Conservation (phyloP, 371 early-diverging fungal genomes). For the Parasitella parasitica region DNA sequence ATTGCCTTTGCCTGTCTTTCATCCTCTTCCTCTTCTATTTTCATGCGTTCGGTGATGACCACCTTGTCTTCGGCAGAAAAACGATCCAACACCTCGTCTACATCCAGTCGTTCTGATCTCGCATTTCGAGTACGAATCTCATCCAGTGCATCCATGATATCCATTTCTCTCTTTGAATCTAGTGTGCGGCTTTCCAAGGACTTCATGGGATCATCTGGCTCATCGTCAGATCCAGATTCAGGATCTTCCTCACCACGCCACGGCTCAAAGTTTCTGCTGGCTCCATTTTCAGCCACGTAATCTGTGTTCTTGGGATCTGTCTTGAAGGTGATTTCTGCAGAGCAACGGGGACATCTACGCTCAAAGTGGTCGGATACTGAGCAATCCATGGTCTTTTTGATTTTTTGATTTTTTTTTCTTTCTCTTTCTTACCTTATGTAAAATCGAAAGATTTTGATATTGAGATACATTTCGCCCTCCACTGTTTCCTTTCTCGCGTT, state of each 20-base stretch:
- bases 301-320: conserved; percentile 97
- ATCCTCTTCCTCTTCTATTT: conserved; percentile 68
- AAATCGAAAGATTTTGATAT: conserved; percentile 91
- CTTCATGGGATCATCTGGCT: conserved; percentile 92
- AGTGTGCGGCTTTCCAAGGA: conserved; percentile 91
- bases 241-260: conserved; percentile 85
- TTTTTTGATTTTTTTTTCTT: too few species aligned
- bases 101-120: conserved; percentile 71
- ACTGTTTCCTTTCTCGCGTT: conserved; percentile 94
- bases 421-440: conserved; percentile 68
- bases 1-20: conserved; percentile 62
- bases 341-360: conserved; percentile 87
- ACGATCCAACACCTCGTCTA: conserved; percentile 59
- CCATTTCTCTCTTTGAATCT: conserved; percentile 95
- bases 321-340: conserved; percentile 95
- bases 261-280: conserved; percentile 93
- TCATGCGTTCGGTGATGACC: conserved; percentile 28
- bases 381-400: background rate
- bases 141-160: conserved; percentile 93
- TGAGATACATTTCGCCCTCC: conserved; percentile 80
- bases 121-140: conserved; percentile 92
- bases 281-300: conserved; percentile 94
- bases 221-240: conserved; percentile 50
- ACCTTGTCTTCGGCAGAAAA: conserved; percentile 50
- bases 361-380: background rate